Base-by-base conservation (phyloP, 2,329 filamentous ascomycete species). In the Fusarium buxicola region DNA sequence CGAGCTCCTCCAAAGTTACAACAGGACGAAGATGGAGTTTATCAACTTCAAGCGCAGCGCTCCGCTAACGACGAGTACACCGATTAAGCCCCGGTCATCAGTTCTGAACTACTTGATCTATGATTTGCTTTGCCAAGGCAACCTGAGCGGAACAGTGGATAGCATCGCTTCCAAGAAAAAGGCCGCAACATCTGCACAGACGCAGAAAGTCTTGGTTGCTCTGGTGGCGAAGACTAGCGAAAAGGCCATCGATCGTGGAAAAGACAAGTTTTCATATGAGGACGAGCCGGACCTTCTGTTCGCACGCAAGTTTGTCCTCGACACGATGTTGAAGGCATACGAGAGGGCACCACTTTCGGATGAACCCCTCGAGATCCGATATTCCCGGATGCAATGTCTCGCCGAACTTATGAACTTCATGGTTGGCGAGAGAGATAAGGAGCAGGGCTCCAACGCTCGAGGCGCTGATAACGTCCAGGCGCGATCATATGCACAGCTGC, bases 31-130 rank as follows among this genome's bases (percentile, higher is more conserved):
- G 82, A 87, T 99, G 38, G 96, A 99, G 74, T 98, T 99, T 74
- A 97, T 99, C 81, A 98, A 97, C 76, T 99, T 97, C 80, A 98
- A 96, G 66, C 89, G 94, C 59, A 97, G 94, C 72, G 90, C 92
- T 7, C 92, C 94, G 41, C 85, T 92, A 39, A 89, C 92, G 68
- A 89, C 89, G 10, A 89, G 88, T 50, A 98, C 95, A 2, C 95
- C 95, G 6, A 94, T 96, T 13, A 98, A 98, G 76, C 95, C 95
- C 53, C 89, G 95, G 35, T 94, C 94, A 10, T 93, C 91, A 62
- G 90, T 98, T 38, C 81, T 99, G 62, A 97, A 98, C 75, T 99
- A 99, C 72, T 83, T 99, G 31, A 86, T 99, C 44, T 93, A 91
- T 68, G 90, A 90, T 58, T 81, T 99, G 15, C 79, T 91, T 11